A percentile compares a stretch with the other conserved stretches of the same genome.
Evolutionary conservation across 768 basidiomycete genomes (phyloP).

Genomic region (Boletus rufocinnamomeus): DNA sequence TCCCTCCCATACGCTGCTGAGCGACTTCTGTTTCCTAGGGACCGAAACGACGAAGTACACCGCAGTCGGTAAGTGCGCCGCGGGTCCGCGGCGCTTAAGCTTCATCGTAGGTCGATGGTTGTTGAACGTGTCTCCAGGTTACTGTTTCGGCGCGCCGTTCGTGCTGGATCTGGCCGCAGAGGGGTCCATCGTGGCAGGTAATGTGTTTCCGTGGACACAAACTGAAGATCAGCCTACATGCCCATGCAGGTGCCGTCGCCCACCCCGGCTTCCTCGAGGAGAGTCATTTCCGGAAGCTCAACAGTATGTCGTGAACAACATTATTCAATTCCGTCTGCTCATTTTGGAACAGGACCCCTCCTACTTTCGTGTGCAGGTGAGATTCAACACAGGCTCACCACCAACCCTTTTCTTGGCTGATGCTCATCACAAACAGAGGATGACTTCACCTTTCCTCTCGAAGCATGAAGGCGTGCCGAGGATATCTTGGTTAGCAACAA

Average conservation of each 20-base stretch:
- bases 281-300: conserved; percentile 50
- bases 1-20: not conserved
- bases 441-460: conserved; percentile 52
- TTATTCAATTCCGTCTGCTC: not conserved
- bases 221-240: not conserved
- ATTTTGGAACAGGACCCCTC: conserved; percentile 21
- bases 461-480: conserved; percentile 55
- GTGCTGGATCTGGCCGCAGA: conserved; percentile 47
- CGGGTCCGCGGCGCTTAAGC: not conserved
- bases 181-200: conserved; percentile 49
- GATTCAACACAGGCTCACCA: not conserved
- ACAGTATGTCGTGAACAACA: conserved; percentile 38
- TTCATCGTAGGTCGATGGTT: not conserved
- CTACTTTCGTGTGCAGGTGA: conserved; percentile 31
- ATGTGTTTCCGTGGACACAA: not conserved
- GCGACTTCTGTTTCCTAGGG: conserved; percentile 10
- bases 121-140: conserved; percentile 37
- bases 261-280: conserved; percentile 56
- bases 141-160: conserved; percentile 58
- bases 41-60: conserved; percentile 38
- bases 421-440: conserved; percentile 38
- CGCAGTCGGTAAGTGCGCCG: conserved; percentile 40
- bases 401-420: not conserved
- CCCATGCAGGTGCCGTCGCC: conserved; percentile 45
- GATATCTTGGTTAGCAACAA: conserved; percentile 52